Evolutionary conservation across 2,329 filamentous ascomycete species (phyloP).

Genomic region (Pseudogymnoascus sp.): DNA sequence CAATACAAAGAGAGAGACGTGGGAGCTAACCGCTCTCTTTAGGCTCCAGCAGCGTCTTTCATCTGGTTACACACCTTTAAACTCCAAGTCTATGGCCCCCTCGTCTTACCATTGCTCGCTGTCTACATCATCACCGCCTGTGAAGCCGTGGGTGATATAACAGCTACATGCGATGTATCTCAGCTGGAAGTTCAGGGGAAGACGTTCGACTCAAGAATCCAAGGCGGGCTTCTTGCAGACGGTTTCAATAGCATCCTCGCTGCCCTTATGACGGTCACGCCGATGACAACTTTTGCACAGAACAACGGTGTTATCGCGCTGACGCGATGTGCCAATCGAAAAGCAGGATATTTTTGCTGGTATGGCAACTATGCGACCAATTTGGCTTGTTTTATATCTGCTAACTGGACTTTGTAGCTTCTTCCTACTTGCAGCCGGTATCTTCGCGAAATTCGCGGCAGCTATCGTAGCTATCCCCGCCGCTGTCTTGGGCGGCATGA

Average conservation of each 20-base stretch:
- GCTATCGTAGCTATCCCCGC: conserved; percentile 67
- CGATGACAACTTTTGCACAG: conserved; percentile 73
- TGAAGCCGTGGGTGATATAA: conserved; percentile 74
- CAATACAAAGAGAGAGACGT: neutral
- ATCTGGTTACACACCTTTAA: conserved; percentile 74
- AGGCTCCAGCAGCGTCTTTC: conserved; percentile 60
- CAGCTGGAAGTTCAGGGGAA: conserved; percentile 64
- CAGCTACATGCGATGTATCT: conserved; percentile 73
- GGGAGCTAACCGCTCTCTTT: neutral
- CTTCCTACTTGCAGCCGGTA: conserved; percentile 71
- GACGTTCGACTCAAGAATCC: conserved; percentile 67
- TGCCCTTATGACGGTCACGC: conserved; percentile 69
- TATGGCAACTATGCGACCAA: neutral
- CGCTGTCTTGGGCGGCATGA: conserved; percentile 61
- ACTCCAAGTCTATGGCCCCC: conserved; percentile 60
- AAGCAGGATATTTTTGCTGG: conserved; percentile 67
- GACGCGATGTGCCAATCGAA: conserved; percentile 72
- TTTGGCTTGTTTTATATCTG: neutral
- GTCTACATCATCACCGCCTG: conserved; percentile 67
- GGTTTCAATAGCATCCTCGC: conserved; percentile 68
- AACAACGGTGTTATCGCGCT: conserved; percentile 81
- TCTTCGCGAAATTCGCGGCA: conserved; percentile 78
- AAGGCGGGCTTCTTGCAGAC: conserved; percentile 71
- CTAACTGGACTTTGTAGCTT: conserved; percentile 32
- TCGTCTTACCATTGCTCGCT: conserved; percentile 63